Evolutionary conservation across 2,329 filamentous ascomycete species (phyloP).

Genomic region (Pseudogymnoascus verrucosus): DNA sequence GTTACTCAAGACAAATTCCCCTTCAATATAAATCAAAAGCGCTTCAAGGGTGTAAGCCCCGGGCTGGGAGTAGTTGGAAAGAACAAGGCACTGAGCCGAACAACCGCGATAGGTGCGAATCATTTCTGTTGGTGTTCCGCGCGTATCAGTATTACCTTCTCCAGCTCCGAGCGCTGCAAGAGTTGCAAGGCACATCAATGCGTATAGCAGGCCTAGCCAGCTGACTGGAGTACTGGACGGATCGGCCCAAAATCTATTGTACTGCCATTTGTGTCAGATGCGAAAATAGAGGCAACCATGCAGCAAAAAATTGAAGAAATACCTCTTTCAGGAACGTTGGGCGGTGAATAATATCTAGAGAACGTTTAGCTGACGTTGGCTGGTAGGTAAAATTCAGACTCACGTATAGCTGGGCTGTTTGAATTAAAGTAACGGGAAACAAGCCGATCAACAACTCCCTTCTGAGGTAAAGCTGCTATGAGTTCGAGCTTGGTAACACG

Average conservation of each 20-base stretch:
- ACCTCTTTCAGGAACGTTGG: constrained; percentile 43
- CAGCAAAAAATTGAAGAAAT: constrained; percentile 16
- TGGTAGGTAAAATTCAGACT: constrained; percentile 15
- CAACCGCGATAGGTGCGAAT: constrained; percentile 42
- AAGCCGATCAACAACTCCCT: constrained; percentile 40
- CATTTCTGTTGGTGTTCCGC: constrained; percentile 38
- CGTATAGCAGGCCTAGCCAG: constrained; percentile 43
- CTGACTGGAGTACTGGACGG: constrained; percentile 32
- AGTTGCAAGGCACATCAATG: constrained; percentile 19
- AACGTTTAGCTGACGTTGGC: constrained; percentile 10
- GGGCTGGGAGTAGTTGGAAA: constrained; percentile 43
- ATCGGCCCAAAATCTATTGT: constrained; percentile 42
- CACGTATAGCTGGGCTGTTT: constrained; percentile 44
- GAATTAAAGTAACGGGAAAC: constrained; percentile 47
- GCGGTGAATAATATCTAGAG: constrained; percentile 43
- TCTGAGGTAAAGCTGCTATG: constrained; percentile 40
- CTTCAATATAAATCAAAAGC: constrained; percentile 45
- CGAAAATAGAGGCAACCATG: constrained; percentile 5
- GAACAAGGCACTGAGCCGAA: constrained; percentile 43
- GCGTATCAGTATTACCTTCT: constrained; percentile 38
- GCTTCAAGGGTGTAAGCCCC: constrained; percentile 41
- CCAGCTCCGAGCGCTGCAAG: constrained; percentile 38
- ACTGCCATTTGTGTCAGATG: constrained; percentile 28
- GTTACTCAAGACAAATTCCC: constrained; percentile 44
- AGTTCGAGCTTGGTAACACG: constrained; percentile 37